Evolutionary conservation across 306 rosid genomes (phyloP).

Genomic region (Geum urbanum): DNA sequence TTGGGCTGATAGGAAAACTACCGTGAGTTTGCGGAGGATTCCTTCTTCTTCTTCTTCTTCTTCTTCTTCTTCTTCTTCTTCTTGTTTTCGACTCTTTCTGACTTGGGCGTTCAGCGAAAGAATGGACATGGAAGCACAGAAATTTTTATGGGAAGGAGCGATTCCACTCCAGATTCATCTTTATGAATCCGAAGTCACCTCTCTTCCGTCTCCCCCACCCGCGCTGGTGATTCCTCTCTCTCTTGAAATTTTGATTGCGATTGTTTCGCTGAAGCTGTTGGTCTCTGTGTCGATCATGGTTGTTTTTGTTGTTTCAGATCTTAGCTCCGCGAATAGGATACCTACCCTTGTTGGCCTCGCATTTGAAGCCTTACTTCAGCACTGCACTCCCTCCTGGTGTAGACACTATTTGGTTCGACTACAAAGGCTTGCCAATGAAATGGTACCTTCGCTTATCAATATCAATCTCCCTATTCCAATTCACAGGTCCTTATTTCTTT

Average conservation of each 20-base stretch:
- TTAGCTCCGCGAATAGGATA: conserved; percentile 90
- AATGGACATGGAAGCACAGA: conserved; percentile 50
- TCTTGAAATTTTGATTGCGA: neutral
- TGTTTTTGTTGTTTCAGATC: conserved; percentile 28
- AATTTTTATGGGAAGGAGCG: conserved; percentile 66
- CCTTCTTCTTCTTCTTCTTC: no score
- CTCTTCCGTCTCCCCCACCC: conserved; percentile 76
- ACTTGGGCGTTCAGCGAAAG: neutral
- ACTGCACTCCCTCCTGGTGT: conserved; percentile 73
- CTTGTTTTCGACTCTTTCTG: no score
- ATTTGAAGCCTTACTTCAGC: conserved; percentile 66
- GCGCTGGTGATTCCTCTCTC: conserved; percentile 30
- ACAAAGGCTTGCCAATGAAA: conserved; percentile 81
- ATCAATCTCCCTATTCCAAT: no score
- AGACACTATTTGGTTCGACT: conserved; percentile 89
- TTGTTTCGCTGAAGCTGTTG: neutral
- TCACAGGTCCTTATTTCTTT: no score
- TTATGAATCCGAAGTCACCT: conserved; percentile 78
- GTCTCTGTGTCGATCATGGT: no score
- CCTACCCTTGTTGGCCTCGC: conserved; percentile 76
- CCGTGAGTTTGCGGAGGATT: no score
- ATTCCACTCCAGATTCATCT: conserved; percentile 82
- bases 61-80: no score
- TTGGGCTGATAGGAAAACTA: no score
- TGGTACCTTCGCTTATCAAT: conserved; percentile 91